Evolutionary conservation across 116 monocot species (phyloP).

Genomic region (Phalaenopsis hybrid): DNA sequence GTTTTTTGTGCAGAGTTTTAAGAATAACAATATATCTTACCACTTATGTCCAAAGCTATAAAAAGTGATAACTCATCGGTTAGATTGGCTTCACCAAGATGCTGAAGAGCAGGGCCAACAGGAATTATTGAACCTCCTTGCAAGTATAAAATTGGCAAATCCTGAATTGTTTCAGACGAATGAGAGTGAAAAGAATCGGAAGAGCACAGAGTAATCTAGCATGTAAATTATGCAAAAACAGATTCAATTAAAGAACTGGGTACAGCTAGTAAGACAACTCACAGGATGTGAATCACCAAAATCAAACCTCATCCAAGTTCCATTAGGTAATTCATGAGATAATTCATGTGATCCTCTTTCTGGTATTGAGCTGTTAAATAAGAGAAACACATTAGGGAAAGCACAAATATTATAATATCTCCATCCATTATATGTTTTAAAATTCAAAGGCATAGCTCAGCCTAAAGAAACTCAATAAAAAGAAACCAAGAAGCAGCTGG

Average conservation of each 20-base stretch:
- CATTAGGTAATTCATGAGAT: constrained; percentile 48
- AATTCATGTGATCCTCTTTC: constrained; percentile 64
- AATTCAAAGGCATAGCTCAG: no score
- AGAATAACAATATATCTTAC: constrained; percentile 34
- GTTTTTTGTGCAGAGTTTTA: background rate
- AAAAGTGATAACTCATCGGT: constrained; percentile 64
- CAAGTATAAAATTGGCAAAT: constrained; percentile 80
- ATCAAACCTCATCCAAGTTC: constrained; percentile 89
- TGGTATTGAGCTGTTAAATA: constrained; percentile 52
- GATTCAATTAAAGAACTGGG: constrained; percentile 1
- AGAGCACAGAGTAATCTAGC: constrained; percentile 1
- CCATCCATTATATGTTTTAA: background rate
- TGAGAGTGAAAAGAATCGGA: background rate
- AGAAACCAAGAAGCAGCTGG: no score
- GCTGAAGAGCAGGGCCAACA: constrained; percentile 63
- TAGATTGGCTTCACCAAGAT: constrained; percentile 70
- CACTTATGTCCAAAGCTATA: constrained; percentile 69
- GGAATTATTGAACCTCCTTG: constrained; percentile 94
- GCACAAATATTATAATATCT: background rate
- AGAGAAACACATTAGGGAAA: constrained; percentile 1
- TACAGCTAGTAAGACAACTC: constrained; percentile 15
- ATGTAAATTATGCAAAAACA: constrained; percentile 9
- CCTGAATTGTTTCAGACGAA: constrained; percentile 36
- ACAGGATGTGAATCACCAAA: constrained; percentile 95
- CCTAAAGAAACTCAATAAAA: no score